Evolutionary conservation across 148 eudicot species (phyloP).

Genomic region (Camellia japonica): DNA sequence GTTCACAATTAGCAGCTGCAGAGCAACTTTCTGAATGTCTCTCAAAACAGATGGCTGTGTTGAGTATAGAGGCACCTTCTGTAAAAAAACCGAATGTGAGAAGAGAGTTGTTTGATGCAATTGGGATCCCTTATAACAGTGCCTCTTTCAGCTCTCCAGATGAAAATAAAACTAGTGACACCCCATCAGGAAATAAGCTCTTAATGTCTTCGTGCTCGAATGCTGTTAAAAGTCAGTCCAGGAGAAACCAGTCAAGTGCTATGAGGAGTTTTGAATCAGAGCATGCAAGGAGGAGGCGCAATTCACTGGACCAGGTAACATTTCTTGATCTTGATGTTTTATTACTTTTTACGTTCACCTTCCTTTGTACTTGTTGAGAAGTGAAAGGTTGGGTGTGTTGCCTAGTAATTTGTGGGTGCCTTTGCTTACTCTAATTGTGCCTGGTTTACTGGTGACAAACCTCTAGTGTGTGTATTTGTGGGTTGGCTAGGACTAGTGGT

Average conservation of each 20-base stretch:
- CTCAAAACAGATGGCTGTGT: slow-evolving; percentile 70
- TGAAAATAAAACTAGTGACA: slow-evolving; percentile 23
- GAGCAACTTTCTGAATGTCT: slow-evolving; percentile 80
- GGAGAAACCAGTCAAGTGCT: slow-evolving; percentile 44
- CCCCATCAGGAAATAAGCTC: slow-evolving; percentile 35
- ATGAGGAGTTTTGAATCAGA: slow-evolving; percentile 55
- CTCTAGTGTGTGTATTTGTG: not conserved
- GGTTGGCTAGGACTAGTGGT: not conserved
- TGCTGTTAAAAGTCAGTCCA: slow-evolving; percentile 37
- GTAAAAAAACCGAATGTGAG: slow-evolving; percentile 44
- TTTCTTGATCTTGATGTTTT: not conserved
- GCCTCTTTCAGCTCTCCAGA: slow-evolving; percentile 47
- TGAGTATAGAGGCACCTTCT: slow-evolving; percentile 57
- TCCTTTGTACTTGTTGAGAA: not conserved
- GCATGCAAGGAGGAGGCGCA: slow-evolving; percentile 76
- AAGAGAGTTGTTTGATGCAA: slow-evolving; percentile 74
- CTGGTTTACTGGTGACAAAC: not conserved
- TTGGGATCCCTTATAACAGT: slow-evolving; percentile 65
- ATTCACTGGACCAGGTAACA: slow-evolving; percentile 78
- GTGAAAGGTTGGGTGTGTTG: not conserved
- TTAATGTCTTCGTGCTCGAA: slow-evolving; percentile 29
- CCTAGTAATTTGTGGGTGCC: not conserved
- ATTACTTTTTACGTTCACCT: not conserved
- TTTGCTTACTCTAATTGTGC: slow-evolving; percentile 5
- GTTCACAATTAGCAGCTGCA: slow-evolving; percentile 80